Conservation (phyloP, 2,329 filamentous ascomycete genomes). For the Xylogone sp. region DNA sequence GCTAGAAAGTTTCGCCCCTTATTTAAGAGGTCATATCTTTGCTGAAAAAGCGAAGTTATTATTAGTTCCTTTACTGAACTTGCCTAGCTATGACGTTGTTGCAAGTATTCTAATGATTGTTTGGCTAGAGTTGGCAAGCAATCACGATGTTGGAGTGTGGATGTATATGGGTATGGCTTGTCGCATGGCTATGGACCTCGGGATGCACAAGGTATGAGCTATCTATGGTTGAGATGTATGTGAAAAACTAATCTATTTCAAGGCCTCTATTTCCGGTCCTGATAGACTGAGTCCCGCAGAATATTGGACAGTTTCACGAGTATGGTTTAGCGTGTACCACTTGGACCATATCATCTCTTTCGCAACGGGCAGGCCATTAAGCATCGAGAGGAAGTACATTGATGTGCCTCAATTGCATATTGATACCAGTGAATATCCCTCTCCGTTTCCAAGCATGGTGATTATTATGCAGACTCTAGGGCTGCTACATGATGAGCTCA, state of each 20-base stretch:
- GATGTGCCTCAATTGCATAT: neutral
- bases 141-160: slow-evolving; percentile 4
- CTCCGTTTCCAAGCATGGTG: neutral
- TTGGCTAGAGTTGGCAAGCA: slow-evolving; percentile 1
- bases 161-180: slow-evolving; percentile 6
- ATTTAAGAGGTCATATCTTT: slow-evolving; percentile 2
- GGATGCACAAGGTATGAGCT: slow-evolving; percentile 1
- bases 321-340: neutral
- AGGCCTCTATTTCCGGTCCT: neutral
- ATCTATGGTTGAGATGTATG: neutral
- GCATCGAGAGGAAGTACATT: neutral
- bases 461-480: neutral
- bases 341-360: neutral
- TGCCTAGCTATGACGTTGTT: slow-evolving; percentile 4
- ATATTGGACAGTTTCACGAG: neutral
- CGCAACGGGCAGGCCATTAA: neutral
- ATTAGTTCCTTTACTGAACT: neutral
- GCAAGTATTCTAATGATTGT: slow-evolving; percentile 2
- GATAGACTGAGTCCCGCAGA: neutral
- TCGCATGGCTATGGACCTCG: slow-evolving; percentile 2
- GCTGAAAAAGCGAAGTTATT: slow-evolving; percentile 2
- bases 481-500: neutral
- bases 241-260: neutral
- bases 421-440: neutral
- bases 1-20: neutral